Base-by-base conservation (phyloP, 1,284 basidiomycete genomes). In the Papiliotrema laurentii region DNA sequence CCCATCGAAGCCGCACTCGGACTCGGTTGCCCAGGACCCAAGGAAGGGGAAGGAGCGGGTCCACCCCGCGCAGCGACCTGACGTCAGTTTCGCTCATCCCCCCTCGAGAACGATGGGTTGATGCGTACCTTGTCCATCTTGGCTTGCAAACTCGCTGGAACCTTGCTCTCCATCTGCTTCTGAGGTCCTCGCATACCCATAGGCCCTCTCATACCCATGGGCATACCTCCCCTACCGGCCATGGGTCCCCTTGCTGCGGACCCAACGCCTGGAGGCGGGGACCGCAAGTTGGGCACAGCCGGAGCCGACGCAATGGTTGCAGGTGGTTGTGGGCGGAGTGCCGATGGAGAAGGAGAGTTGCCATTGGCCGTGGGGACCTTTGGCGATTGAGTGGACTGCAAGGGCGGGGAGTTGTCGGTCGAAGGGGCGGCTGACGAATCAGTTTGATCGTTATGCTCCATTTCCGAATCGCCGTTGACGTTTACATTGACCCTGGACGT, bases 141-240 rank as follows among this genome's bases (percentile, higher is more conserved):
- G 53, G 89, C 89, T 68, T 92, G 90, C 47, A 97, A 79, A 45
- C 84, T 82, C 0, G 92, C 89, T 0, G 93, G 92, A 55, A 94
- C 60, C 34, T 66, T 61, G 19, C 59, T 68, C 37, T 63, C 68
- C 61, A 69, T 66, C 35, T 61, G 63, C 48, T 38, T 55, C 59
- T 35, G 43, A n/a, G 61, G 65, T 13, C 55, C 61, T 38, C 61
- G 45, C 41, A 61, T 62, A 16, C 63, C 65, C 57, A 62, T 49
- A 2, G 53, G 51, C 19, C 51, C 59, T 19, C 58, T 51, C 64
- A 64, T 64, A 3, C 62, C 66, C 60, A 62, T 56, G 5, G 53
- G 54, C 56, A 64, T 63, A 19, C 52, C 54, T 21, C 53, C 55
- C 44, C 55, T 51, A 13, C 47, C 54, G 25, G 44, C 18, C n/a